These are phyloP conservation scores for Tetracentron sinense DNA, from an alignment of 164 flowering plant genomes.

Conservation along the genomic window DNA sequence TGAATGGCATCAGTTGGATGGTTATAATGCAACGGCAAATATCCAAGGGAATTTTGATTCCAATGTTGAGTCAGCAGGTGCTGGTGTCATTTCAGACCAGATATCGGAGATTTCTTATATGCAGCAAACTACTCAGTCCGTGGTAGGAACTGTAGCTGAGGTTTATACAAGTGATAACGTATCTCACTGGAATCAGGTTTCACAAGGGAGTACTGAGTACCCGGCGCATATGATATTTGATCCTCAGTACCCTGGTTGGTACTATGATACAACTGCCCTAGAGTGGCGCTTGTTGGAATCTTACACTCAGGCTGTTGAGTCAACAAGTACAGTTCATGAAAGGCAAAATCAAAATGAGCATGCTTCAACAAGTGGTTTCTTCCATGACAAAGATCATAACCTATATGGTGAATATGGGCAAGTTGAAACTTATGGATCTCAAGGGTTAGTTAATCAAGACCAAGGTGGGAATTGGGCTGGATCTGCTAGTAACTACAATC, in stretches of 20 bases:
- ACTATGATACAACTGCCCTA: constrained; percentile 65
- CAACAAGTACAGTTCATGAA: constrained; percentile 24
- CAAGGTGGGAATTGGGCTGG: constrained; percentile 38
- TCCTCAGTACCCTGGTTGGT: constrained; percentile 95
- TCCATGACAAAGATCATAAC: constrained; percentile 19
- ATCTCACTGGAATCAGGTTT: constrained; percentile 44
- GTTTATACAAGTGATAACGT: constrained; percentile 34
- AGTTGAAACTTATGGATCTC: constrained; percentile 25
- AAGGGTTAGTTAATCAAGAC: constrained; percentile 23
- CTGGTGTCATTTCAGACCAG: constrained; percentile 30
- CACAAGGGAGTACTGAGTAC: constrained; percentile 51
- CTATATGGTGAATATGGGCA: constrained; percentile 29
- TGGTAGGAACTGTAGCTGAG: constrained; percentile 40
- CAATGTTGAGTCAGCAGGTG: constrained; percentile 15
- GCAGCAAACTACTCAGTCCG: constrained; percentile 60
- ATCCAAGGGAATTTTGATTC: constrained; percentile 25
- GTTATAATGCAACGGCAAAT: constrained; percentile 28
- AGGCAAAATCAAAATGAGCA: constrained; percentile 43
- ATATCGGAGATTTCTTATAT: constrained; percentile 56
- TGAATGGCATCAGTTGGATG: constrained; percentile 80
- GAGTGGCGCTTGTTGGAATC: constrained; percentile 73
- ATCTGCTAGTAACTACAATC: constrained; percentile 27
- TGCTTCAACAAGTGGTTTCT: constrained; percentile 21
- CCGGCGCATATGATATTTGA: constrained; percentile 89
- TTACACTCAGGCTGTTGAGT: constrained; percentile 36